A percentile compares a stretch with the other conserved stretches of the same genome.
Conservation (phyloP, 2,329 filamentous ascomycete genomes). For the Thyridium curvatum region DNA sequence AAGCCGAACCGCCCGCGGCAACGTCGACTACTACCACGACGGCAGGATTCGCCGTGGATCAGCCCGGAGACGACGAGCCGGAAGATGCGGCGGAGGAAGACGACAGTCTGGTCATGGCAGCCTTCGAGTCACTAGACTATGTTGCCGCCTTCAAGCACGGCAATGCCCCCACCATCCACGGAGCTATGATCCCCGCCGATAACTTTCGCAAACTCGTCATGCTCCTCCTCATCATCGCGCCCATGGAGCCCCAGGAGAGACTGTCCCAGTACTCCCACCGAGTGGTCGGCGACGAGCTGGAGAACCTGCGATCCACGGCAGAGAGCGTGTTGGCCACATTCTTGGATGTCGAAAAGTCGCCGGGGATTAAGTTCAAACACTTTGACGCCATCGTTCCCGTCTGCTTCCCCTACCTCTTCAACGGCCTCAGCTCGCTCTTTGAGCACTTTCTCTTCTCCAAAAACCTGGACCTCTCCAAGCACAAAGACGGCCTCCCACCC, state of each 20-base stretch:
- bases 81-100: slow-evolving; percentile 43
- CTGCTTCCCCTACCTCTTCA: slow-evolving; percentile 60
- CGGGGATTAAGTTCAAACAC: slow-evolving; percentile 54
- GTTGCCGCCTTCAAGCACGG: slow-evolving; percentile 53
- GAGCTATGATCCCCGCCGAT: slow-evolving; percentile 67
- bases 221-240: slow-evolving; percentile 61
- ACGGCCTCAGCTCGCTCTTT: slow-evolving; percentile 62
- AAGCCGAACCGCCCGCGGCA: not conserved
- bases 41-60: slow-evolving; percentile 39
- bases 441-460: slow-evolving; percentile 72
- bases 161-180: slow-evolving; percentile 43
- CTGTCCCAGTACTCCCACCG: slow-evolving; percentile 54
- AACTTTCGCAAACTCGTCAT: slow-evolving; percentile 67
- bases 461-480: slow-evolving; percentile 59
- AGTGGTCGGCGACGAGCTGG: slow-evolving; percentile 48
- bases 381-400: slow-evolving; percentile 55
- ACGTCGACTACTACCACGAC: slow-evolving; percentile 9
- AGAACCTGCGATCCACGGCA: slow-evolving; percentile 53
- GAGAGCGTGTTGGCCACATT: slow-evolving; percentile 62
- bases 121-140: slow-evolving; percentile 61
- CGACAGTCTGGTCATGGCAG: slow-evolving; percentile 61
- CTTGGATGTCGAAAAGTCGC: slow-evolving; percentile 55
- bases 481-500: slow-evolving; percentile 21
- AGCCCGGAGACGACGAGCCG: slow-evolving; percentile 31
- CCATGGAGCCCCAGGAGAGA: slow-evolving; percentile 58